Conservation (phyloP, 2,329 filamentous ascomycete genomes). For the Macrophomina tecta region DNA sequence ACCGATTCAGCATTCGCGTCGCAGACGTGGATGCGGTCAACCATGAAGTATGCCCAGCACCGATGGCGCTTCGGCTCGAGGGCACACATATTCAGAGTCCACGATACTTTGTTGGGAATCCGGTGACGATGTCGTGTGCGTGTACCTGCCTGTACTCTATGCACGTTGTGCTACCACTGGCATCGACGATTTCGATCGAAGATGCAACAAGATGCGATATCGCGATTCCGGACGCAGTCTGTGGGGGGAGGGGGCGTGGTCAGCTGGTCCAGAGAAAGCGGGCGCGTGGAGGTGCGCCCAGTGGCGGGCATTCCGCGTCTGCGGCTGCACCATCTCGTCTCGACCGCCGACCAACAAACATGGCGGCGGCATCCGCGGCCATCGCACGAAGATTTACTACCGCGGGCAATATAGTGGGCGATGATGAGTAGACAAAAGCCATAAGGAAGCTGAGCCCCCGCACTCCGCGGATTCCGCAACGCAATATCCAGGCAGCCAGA, state of each 20-base stretch:
- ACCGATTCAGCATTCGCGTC: not conserved
- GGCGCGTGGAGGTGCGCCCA: not conserved
- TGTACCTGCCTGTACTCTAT: not conserved
- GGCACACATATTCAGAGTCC: not conserved
- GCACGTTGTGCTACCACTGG: not conserved
- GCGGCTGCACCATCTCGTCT: constrained; percentile 7
- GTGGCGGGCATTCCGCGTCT: not conserved
- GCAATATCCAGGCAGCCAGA: constrained; percentile 12
- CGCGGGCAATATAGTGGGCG: not conserved
- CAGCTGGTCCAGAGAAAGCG: not conserved
- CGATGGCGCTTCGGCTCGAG: not conserved
- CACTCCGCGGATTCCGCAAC: constrained; percentile 18
- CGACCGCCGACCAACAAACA: not conserved
- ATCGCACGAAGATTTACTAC: not conserved
- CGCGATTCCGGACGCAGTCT: not conserved
- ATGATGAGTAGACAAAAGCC: not conserved
- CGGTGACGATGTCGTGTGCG: constrained; percentile 6
- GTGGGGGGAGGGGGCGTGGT: not conserved
- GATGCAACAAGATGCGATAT: not conserved
- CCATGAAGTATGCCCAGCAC: constrained; percentile 11
- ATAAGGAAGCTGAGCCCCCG: constrained; percentile 7
- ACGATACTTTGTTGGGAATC: not conserved
- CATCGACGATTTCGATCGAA: not conserved
- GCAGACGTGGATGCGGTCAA: not conserved
- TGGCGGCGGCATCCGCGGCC: not conserved